Base-by-base conservation (phyloP, 345 rosid genomes). In the Linum usitatissimum region DNA sequence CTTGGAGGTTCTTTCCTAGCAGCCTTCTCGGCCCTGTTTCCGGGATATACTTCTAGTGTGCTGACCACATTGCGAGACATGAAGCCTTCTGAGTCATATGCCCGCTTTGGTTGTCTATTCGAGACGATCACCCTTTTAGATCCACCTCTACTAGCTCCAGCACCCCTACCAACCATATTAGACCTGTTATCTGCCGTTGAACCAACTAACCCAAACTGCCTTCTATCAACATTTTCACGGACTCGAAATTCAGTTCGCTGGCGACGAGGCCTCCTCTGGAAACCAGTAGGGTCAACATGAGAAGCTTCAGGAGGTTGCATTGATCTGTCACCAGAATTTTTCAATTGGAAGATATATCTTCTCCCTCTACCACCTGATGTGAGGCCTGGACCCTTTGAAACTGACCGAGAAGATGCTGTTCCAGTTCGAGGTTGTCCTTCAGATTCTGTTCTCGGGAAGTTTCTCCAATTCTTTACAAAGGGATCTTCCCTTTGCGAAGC, bases 201-300 rank as follows among this genome's bases (percentile, higher is more conserved):
- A 68, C 55, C 68, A 60, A 62, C 30, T 57, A 66, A 75, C 28
- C 71, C 14, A 34, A 74, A 53, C 48, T 74, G 83, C 60, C 66
- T 78, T 72, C 64, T 79, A 28, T 78, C 87, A 48, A 68, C 59
- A 70, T 59, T 80, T 68, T 84, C 99, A 67, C 91, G 79, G 66
- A 83, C 80, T 64, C 96, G 81, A 75, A 90, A 88, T 71, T 90
- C 96, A 39, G 88, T 79, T 66, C 77, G 79, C 66, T 77, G 82
- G 2, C 75, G 89, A 9, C 77, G 86, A 61, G 74, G 75, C 66
- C 84, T 83, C 75, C 87, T 83, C 66, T 78, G 88, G 75, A 76
- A 75, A 56, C 87, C 84, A 75, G 72, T 55, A 73, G 84, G 62
- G 66, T 90, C 90, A n/a, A 66, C 61, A 54, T 58, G 77, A 76